Conservation (phyloP, 176 grass and related monocot genomes). For the Areca catechu region DNA sequence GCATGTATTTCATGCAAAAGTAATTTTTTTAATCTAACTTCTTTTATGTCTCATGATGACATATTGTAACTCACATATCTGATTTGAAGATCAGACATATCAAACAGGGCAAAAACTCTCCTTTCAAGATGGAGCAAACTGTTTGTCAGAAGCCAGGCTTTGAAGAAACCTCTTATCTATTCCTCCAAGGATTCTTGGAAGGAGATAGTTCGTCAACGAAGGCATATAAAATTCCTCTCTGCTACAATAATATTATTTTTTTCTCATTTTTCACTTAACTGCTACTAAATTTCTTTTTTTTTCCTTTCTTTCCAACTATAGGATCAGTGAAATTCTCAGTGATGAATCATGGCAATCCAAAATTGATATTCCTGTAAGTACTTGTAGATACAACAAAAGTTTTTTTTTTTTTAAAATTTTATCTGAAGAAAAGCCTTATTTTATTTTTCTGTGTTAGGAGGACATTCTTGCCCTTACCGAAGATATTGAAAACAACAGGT, state of each 20-base stretch:
- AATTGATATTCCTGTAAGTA: constrained; percentile 65
- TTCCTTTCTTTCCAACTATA: constrained; percentile 34
- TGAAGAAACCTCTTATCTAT: constrained; percentile 48
- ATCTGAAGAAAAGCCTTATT: constrained; percentile 6
- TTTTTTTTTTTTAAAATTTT: too few relatives aligned
- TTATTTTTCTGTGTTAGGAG: constrained; percentile 40
- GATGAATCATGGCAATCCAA: constrained; percentile 60
- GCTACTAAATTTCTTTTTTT: neutral
- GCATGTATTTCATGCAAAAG: too few relatives aligned
- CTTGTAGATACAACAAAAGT: constrained; percentile 1
- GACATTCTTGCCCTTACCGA: constrained; percentile 69
- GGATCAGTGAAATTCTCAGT: constrained; percentile 65
- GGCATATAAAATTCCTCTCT: constrained; percentile 29
- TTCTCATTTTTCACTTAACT: constrained; percentile 9
- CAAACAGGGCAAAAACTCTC: constrained; percentile 69
- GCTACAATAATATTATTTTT: neutral
- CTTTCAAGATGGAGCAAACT: constrained; percentile 92
- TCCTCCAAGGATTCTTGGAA: constrained; percentile 30
- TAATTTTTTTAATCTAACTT: too few relatives aligned
- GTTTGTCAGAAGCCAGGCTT: constrained; percentile 53
- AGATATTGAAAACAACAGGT: constrained; percentile 54
- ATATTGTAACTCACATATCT: constrained; percentile 40
- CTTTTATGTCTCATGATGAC: constrained; percentile 24
- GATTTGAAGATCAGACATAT: constrained; percentile 96
- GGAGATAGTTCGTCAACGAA: constrained; percentile 53